Base-by-base conservation (phyloP, 306 rosid genomes). In the Gynostemma pentaphyllum region DNA sequence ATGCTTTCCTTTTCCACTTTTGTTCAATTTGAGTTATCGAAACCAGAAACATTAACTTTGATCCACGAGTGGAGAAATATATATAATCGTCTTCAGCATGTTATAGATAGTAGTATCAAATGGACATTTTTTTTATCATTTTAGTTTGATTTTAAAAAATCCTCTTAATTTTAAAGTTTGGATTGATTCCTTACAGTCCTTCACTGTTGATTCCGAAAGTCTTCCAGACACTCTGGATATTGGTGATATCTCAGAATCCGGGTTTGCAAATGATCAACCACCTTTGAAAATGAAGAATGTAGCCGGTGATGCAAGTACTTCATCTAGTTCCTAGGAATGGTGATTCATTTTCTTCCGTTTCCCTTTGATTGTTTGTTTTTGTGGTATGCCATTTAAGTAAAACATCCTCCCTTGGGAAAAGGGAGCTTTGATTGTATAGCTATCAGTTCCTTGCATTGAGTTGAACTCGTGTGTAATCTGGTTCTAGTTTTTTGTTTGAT, bases 141-240 rank as follows among this genome's bases (percentile, higher is more conserved):
- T 51, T 7, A 42, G 26, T 66, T 42, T 21, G 14, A 68, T 8
- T 41, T 22, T 45, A n/a, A 53, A 45, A 11, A 37, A 11, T 21
- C 30, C 39, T 32, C 29, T 24, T 21, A 14, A 16, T 18, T 30
- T 19, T 53, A 16, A 37, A 18, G 24, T 39, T 42, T 65, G 40
- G 15, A 45, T 27, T 45, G 32, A 32, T 27, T 39, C 63, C 51
- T 49, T 67, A 9, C 82, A 90, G 97, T 30, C 69, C 34, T 81
- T 76, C 10, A 74, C 64, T 19, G 77, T 44, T 27, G 91, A 71
- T 67, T 74, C 84, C 59, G 87, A 77, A 73, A 75, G 61, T 71
- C 99, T 88, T 61, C 96, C 99, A 12, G 97, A 88, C 30, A 72
- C 86, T 15, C 72, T 88, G 81, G 95, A 84, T 64, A 84, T 86